Percentiles rank a stretch among this genome's conserved stretches.
Conservation (phyloP, 2,329 filamentous ascomycete species). For the Colletotrichum liriopes region DNA sequence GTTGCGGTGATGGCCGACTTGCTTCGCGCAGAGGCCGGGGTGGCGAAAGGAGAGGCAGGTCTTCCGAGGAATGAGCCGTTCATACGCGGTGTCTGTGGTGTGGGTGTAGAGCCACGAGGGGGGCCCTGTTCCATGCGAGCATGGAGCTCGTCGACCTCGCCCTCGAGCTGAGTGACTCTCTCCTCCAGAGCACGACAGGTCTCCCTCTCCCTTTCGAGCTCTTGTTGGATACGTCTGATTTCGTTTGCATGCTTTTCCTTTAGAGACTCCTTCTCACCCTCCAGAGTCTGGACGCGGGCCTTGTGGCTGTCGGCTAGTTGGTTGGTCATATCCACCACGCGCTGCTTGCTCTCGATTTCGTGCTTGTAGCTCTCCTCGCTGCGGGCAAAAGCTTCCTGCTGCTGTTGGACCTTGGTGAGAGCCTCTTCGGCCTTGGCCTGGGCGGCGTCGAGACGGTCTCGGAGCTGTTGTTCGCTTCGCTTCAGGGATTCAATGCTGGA, state of each 20-base stretch:
- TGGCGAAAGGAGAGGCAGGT: conserved; percentile 74
- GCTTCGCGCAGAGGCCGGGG: conserved; percentile 70
- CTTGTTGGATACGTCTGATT: conserved; percentile 68
- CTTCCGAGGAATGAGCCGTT: conserved; percentile 70
- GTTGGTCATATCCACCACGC: conserved; percentile 86
- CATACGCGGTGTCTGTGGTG: conserved; percentile 73
- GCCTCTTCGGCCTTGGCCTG: conserved; percentile 91
- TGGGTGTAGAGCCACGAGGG: conserved; percentile 65
- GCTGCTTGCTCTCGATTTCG: conserved; percentile 85
- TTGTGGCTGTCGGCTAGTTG: conserved; percentile 82
- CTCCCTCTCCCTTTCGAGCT: conserved; percentile 70
- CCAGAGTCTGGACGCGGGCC: conserved; percentile 79
- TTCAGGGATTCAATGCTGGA: conserved; percentile 84
- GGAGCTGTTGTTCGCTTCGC: conserved; percentile 84
- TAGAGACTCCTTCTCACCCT: conserved; percentile 71
- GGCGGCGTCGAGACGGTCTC: conserved; percentile 85
- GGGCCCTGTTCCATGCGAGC: conserved; percentile 62
- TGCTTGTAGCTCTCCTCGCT: conserved; percentile 90
- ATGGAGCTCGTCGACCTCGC: conserved; percentile 69
- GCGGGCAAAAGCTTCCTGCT: conserved; percentile 86
- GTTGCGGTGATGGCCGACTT: conserved; percentile 73
- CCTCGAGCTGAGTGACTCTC: conserved; percentile 65
- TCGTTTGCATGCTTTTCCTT: conserved; percentile 78
- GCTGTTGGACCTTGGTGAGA: conserved; percentile 84
- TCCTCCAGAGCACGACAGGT: conserved; percentile 64